phyloP scores from a whole-genome alignment of 225 moss, liverwort and hornwort species.

The Physcomitrium patens region DNA sequence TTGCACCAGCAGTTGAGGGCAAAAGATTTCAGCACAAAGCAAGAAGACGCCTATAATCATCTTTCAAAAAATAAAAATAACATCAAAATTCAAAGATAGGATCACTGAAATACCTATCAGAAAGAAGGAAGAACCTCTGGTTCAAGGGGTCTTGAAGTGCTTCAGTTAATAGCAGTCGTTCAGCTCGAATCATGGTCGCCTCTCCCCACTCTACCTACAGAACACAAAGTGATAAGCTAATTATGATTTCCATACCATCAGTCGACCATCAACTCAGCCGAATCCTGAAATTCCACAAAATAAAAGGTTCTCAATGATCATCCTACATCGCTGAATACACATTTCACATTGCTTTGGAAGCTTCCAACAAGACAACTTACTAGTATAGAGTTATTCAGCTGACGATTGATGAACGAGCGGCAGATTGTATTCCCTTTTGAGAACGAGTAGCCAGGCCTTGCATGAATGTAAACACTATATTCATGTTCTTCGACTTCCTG shows the following conservation, averaged over 20 bases:
- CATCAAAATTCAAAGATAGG: background rate
- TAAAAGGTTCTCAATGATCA: background rate
- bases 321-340: background rate
- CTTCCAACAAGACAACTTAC: conserved; percentile 24
- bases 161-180: conserved; percentile 65
- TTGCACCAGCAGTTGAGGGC: background rate
- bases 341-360: background rate
- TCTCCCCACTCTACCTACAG: conserved; percentile 90
- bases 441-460: conserved; percentile 75
- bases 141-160: conserved; percentile 83
- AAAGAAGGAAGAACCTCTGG: conserved; percentile 82
- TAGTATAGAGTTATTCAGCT: conserved; percentile 56
- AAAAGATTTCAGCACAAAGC: background rate
- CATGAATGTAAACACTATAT: conserved; percentile 88
- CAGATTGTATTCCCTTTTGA: conserved; percentile 61
- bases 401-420: conserved; percentile 72
- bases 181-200: conserved; percentile 87
- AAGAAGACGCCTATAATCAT: background rate
- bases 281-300: background rate
- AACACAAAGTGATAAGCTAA: background rate
- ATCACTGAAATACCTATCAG: conserved; percentile 68
- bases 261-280: no score
- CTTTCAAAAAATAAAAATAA: background rate
- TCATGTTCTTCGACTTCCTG: conserved; percentile 71
- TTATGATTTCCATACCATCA: background rate